Base-by-base conservation (phyloP, 495 filamentous ascomycete species). In the Neurospora sp. region DNA sequence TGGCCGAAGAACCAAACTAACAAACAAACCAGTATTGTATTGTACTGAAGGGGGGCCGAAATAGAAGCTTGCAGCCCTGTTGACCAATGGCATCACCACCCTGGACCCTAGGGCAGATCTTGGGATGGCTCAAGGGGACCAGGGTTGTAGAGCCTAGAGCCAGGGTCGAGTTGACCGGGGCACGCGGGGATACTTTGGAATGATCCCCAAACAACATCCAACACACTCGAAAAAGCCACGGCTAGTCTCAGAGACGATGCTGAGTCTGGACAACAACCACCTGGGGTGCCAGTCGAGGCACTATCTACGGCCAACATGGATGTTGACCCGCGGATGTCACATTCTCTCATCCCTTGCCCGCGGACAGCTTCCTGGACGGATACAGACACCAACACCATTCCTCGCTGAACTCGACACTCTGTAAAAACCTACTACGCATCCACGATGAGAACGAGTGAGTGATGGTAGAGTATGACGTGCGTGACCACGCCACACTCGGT, bases 401-500 rank as follows among this genome's bases (percentile, higher is more conserved):
- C 18, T 41, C 49, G 10, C 66, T 54, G 46, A 38, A 69, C 71
- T 76, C 72, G 72, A 66, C 71, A 70, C 71, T 70, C 66, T 49
- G n/a, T 9, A 35, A 35, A 27, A 66, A 16, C 1, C 23, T 16
- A 35, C 54, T 66, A 18, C 27, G 12, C 54, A 37, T 18, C 10
- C 49, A 27, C 20, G 10, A 60, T 60, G 20, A 60, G 49, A 60
- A 14, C 20, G 20, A 27, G n/a, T 27, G 54, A 66, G 14, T 35
- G 66, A 72, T 73, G 73, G 60, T 76, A 73, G 75, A 77, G 72
- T 74, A 72, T 74, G 73, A 69, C 60, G 70, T 74, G 16, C n/a
- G 37, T 42, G 40, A 70, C 77, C 70, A 77, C 76, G 76, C 77
- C 77, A 77, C 77, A 73, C 74, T 79, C 70, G 74, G 74, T 66